Evolutionary conservation across 2,329 filamentous ascomycete genomes (phyloP).

Genomic region (Penicillium concentricum): DNA sequence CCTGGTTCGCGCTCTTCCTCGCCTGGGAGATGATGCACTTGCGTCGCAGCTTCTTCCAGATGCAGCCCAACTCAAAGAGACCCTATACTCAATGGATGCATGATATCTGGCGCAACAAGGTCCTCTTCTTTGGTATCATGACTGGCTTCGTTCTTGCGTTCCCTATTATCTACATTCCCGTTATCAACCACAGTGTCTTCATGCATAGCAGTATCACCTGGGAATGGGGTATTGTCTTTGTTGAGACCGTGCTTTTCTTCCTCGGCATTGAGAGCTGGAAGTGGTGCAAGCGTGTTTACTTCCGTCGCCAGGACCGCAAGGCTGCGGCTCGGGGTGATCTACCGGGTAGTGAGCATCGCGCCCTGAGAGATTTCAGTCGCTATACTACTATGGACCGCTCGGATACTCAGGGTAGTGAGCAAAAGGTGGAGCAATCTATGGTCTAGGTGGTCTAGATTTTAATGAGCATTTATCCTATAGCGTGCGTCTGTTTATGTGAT

Average conservation of each 20-base stretch:
- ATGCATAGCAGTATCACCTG: constrained; percentile 64
- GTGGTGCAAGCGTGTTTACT: constrained; percentile 61
- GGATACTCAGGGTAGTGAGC: constrained; percentile 29
- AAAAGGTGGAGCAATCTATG: constrained; percentile 30
- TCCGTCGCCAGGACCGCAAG: constrained; percentile 36
- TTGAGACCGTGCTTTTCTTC: constrained; percentile 62
- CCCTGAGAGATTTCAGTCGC: constrained; percentile 30
- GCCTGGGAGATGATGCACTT: constrained; percentile 77
- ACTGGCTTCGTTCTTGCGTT: constrained; percentile 58
- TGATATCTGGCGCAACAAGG: constrained; percentile 70
- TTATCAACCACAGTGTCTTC: constrained; percentile 64
- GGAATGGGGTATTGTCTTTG: constrained; percentile 70
- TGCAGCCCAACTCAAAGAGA: constrained; percentile 62
- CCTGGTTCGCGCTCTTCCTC: constrained; percentile 73
- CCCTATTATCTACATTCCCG: constrained; percentile 66
- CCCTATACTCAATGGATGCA: constrained; percentile 66
- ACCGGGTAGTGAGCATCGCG: constrained; percentile 11
- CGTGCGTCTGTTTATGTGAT: not conserved
- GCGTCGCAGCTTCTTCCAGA: constrained; percentile 71
- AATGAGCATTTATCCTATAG: not conserved
- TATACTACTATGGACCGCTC: constrained; percentile 36
- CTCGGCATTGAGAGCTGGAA: constrained; percentile 66
- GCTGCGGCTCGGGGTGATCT: constrained; percentile 5
- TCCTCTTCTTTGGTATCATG: constrained; percentile 66
- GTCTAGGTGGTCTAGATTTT: constrained; percentile 18